Conservation (phyloP, 306 rosid genomes). For the Inga oerstediana region DNA sequence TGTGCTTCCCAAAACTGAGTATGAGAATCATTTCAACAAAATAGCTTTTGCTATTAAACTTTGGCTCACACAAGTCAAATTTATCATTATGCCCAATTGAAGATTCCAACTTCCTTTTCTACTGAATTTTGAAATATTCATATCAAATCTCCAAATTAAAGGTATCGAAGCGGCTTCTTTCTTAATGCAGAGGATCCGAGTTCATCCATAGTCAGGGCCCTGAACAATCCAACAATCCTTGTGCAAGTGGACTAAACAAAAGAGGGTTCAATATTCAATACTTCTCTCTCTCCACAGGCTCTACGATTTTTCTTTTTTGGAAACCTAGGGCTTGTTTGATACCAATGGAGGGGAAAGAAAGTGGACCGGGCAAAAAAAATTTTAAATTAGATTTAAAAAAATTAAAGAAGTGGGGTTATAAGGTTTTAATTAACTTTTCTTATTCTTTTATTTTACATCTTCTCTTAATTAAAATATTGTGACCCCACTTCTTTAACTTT, state of each 20-base stretch:
- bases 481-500: no score
- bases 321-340: no score
- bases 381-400: no score
- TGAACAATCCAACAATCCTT: slow-evolving; percentile 14
- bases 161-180: neutral
- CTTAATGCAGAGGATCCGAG: neutral
- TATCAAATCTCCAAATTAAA: neutral
- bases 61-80: slow-evolving; percentile 48
- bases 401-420: no score
- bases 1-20: slow-evolving; percentile 43
- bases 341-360: no score
- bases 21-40: slow-evolving; percentile 72
- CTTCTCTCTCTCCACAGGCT: neutral
- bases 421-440: no score
- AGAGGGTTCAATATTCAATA: neutral
- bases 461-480: no score
- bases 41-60: slow-evolving; percentile 74
- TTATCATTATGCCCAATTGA: slow-evolving; percentile 1
- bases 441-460: no score
- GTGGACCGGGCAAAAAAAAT: no score
- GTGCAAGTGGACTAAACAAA: neutral
- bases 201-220: neutral
- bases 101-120: neutral
- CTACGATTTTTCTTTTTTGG: neutral
- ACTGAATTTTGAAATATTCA: neutral